Percentiles rank a stretch among this genome's conserved stretches.
Evolutionary conservation across 2,329 filamentous ascomycete genomes (phyloP).

Genomic region (Waltergamsia citrina): DNA sequence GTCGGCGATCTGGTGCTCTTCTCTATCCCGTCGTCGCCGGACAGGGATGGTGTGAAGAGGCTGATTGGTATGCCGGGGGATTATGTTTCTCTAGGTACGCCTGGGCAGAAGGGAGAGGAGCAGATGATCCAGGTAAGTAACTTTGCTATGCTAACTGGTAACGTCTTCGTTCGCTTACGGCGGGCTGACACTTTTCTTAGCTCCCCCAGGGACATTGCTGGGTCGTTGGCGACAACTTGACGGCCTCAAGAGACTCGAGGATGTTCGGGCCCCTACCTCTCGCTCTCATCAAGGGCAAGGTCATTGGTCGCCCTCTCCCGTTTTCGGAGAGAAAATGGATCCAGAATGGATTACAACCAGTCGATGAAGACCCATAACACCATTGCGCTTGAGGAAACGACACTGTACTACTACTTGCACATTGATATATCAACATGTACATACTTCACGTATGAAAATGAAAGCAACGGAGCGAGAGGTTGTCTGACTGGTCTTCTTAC

Average conservation of each 20-base stretch:
- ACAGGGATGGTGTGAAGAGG: conserved; percentile 62
- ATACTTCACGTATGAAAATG: not conserved
- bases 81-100: conserved; percentile 59
- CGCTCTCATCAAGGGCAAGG: conserved; percentile 75
- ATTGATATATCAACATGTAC: not conserved
- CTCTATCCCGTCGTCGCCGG: conserved; percentile 59
- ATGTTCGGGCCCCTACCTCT: conserved; percentile 80
- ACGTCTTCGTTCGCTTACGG: not conserved
- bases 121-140: conserved; percentile 56
- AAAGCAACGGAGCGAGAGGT: not conserved
- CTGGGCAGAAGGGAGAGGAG: conserved; percentile 33
- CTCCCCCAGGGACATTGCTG: conserved; percentile 89
- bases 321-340: conserved; percentile 42
- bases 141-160: not conserved
- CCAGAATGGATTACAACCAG: conserved; percentile 28
- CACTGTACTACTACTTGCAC: too few relatives aligned
- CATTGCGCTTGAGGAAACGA: too few relatives aligned
- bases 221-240: conserved; percentile 80
- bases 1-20: conserved; percentile 85
- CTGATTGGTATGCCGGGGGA: conserved; percentile 69
- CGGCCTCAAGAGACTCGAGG: conserved; percentile 77
- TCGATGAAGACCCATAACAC: conserved; percentile 10
- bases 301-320: conserved; percentile 54
- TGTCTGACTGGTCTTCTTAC: not conserved
- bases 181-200: conserved; percentile 29